Base-by-base conservation (phyloP, 2,329 filamentous ascomycete species). In the Pezicula rhizophila region DNA sequence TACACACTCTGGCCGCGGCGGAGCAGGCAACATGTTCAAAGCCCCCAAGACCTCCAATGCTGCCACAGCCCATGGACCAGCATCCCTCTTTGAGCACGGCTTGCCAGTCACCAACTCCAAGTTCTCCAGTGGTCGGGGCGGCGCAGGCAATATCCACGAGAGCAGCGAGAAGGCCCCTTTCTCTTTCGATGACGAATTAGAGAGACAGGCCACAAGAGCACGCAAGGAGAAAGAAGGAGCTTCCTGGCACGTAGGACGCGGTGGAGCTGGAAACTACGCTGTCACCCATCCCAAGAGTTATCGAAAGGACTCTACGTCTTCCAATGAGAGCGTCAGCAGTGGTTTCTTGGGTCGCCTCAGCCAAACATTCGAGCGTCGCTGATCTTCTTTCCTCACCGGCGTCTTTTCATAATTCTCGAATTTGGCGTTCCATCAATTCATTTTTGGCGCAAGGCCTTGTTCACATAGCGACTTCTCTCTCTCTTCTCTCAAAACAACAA, bases 161-260 rank as follows among this genome's bases (percentile, higher is more conserved):
- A 52, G 33, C 8, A 51, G 52, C 8, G 60, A 65, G 46, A 57
- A 54, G 18, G 50, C 61, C 11, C 54, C 60, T 14, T 64, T 64
- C 53, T 61, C 58, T 15, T 64, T 65, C 48, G 61, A 64, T 35
- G 63, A 64, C 28, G 63, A 64, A 39, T 54, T 65, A 11, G 56
- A 57, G 8, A 55, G 58, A 8, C 58, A 63, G 47, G 47, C 46
- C 17, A 60, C 59, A 20, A 56, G 61, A 18, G 61, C 64, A 31
- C 43, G 51, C 40, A 60, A 52, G 52, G 52, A 57, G 45, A 57
- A 53, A 45, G 47, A 57, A 2, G 57, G 58, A 8, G 55, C 52
- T 4, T 44, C 54, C 5, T 64, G 50, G 48, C 60, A 63, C 43
- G 57, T 64, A 3, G 63, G 63, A 5, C 52, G 62, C 11, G 63